phyloP scores from a whole-genome alignment of 768 basidiomycete species.

The Favolaschia claudopus region DNA sequence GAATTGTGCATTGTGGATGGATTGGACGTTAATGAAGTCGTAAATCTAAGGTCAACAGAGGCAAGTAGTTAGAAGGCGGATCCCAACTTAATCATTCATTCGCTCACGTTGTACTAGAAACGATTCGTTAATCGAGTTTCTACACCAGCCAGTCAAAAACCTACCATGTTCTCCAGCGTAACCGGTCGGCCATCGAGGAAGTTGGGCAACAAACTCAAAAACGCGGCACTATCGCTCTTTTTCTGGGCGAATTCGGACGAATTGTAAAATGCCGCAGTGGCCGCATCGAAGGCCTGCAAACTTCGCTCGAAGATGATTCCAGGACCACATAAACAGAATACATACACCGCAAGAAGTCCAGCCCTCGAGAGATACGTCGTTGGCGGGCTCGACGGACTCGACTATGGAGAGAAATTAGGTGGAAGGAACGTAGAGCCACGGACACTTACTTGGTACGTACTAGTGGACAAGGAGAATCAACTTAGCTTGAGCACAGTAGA shows the following conservation, averaged over 20 bases:
- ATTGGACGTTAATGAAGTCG: slow-evolving; percentile 79
- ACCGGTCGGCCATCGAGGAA: slow-evolving; percentile 63
- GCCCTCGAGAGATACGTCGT: slow-evolving; percentile 72
- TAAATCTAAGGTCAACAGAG: slow-evolving; percentile 53
- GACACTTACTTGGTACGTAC: slow-evolving; percentile 49
- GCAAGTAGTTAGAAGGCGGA: neutral
- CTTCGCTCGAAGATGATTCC: neutral
- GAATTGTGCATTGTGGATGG: slow-evolving; percentile 70
- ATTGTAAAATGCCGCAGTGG: slow-evolving; percentile 61
- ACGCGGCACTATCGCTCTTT: slow-evolving; percentile 50
- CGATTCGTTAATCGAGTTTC: neutral
- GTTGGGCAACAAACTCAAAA: slow-evolving; percentile 56
- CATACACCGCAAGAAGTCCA: slow-evolving; percentile 66
- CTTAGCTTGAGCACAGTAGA: neutral
- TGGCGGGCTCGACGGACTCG: slow-evolving; percentile 66
- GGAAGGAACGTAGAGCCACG: slow-evolving; percentile 7
- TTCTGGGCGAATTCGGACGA: slow-evolving; percentile 59
- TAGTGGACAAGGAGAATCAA: slow-evolving; percentile 13
- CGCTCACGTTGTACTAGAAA: slow-evolving; percentile 47
- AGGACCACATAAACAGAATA: slow-evolving; percentile 6
- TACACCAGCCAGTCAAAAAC: slow-evolving; percentile 21
- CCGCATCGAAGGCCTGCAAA: slow-evolving; percentile 53
- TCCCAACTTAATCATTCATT: no score
- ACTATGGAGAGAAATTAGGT: slow-evolving; percentile 43
- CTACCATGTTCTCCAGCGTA: slow-evolving; percentile 65